Percentiles rank a stretch among this genome's conserved stretches.
Conservation (phyloP, 2,329 filamentous ascomycete genomes). For the Aspergillus sp. region DNA sequence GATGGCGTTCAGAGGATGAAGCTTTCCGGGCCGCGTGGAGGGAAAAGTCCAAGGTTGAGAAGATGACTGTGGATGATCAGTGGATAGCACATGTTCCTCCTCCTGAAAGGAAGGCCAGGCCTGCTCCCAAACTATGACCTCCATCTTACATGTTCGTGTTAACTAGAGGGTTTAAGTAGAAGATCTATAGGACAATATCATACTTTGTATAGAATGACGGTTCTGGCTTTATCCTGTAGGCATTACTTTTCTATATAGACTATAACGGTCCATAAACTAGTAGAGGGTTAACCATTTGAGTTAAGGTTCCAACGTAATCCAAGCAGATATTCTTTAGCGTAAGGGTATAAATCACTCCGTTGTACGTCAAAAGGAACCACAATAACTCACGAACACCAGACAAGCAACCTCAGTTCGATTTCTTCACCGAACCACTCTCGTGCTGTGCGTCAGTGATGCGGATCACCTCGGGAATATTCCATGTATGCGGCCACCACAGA, state of each 20-base stretch:
- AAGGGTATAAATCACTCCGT: no score
- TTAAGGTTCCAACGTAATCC: neutral
- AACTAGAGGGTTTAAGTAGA: no score
- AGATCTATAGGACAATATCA: no score
- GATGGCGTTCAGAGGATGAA: slow-evolving; percentile 51
- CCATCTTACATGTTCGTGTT: neutral
- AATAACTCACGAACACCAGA: slow-evolving; percentile 1
- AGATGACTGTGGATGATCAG: slow-evolving; percentile 49
- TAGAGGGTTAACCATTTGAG: neutral
- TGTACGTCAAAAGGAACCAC: neutral
- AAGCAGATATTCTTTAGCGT: neutral
- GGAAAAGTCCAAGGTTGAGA: slow-evolving; percentile 43
- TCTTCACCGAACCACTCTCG: slow-evolving; percentile 22
- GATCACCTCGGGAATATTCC: slow-evolving; percentile 50
- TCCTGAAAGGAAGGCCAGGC: slow-evolving; percentile 19
- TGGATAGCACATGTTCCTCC: slow-evolving; percentile 39
- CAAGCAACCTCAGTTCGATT: slow-evolving; percentile 15
- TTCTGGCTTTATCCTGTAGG: neutral
- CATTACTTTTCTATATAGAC: neutral
- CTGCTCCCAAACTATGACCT: slow-evolving; percentile 20
- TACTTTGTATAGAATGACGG: neutral
- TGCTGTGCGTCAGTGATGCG: slow-evolving; percentile 14
- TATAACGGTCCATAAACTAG: neutral
- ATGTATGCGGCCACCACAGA: slow-evolving; percentile 59
- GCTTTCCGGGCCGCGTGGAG: slow-evolving; percentile 50